Evolutionary conservation across 768 basidiomycete genomes (phyloP), one percentile per base, ranked within the genome.

Genomic region (Sarcodon aspratus): DNA sequence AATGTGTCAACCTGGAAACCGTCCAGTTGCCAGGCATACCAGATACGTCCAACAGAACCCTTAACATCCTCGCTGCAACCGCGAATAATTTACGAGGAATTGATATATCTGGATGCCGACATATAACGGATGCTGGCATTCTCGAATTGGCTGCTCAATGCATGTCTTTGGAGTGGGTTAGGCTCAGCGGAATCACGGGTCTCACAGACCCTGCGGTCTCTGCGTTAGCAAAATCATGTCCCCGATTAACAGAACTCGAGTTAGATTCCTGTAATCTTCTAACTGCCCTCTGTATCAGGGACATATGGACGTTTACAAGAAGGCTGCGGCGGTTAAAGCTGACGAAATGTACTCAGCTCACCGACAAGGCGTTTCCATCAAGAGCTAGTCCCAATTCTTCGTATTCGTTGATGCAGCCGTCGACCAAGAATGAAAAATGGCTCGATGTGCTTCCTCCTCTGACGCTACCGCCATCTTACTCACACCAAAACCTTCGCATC

Each of bases 281-380:
- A 48, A 86, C 85, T 7, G 74, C 77, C 6, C 61, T 74, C 43
- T 80, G 87, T 0, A 71, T 90, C 33, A 78, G 84, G 35, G 87
- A 90, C 58, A 71, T 96, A n/a, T 85, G 92, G 74, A 72, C 74
- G 32, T 88, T 80, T 63, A 84, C 84, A 42, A 78, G 86, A 53
- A 85, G 80, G 59, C 69, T 97, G 47, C 74, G 87, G 7, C 78
- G 74, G 43, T 61, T 96, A 52, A 80, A 84, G 55, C 66, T 98
- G 44, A 81, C 85, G 36, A 82, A 85, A 47, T 96, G 91, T 62
- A 63, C 74, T 27, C 69, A 79, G 11, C 66, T 96, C 55, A 85
- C 85, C 27, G 89, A 94, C 68, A 80, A 74, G 55, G 80, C 80
- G 1, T 87, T 94, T 62, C 90, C 90, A 9, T 72, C 74, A 66